Conservation (phyloP, 352 stramenopile species). For the Globisporangium mamillatum region DNA sequence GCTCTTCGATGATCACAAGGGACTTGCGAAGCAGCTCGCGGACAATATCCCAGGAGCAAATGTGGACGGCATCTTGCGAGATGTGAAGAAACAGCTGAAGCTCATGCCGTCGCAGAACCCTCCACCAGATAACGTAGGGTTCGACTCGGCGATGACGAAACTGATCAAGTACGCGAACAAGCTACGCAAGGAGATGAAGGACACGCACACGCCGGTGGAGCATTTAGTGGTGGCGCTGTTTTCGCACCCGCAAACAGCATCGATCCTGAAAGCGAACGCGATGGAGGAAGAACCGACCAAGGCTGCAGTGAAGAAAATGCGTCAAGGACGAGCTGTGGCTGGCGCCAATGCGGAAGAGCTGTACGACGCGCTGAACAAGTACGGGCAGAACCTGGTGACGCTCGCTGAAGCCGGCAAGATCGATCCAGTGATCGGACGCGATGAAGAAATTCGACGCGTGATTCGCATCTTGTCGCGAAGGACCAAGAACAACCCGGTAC, state of each 20-base stretch:
- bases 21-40: slow-evolving; percentile 50
- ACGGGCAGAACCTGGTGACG: slow-evolving; percentile 94
- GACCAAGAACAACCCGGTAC: slow-evolving; percentile 98
- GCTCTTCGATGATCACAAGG: slow-evolving; percentile 65
- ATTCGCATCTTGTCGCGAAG: slow-evolving; percentile 95
- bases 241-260: slow-evolving; percentile 46
- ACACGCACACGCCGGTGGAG: slow-evolving; percentile 76
- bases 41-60: slow-evolving; percentile 47
- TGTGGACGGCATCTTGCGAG: slow-evolving; percentile 38
- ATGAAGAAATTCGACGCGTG: slow-evolving; percentile 95
- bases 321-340: slow-evolving; percentile 66
- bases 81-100: slow-evolving; percentile 53
- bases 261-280: slow-evolving; percentile 62
- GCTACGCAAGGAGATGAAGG: slow-evolving; percentile 76
- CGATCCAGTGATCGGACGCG: slow-evolving; percentile 97
- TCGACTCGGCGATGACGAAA: slow-evolving; percentile 68
- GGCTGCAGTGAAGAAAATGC: slow-evolving; percentile 51
- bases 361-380: slow-evolving; percentile 94
- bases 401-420: slow-evolving; percentile 94
- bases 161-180: slow-evolving; percentile 82
- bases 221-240: slow-evolving; percentile 76
- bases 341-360: slow-evolving; percentile 85
- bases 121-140: slow-evolving; percentile 52
- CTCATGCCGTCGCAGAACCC: slow-evolving; percentile 72
- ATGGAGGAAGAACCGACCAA: slow-evolving; percentile 71